Evolutionary conservation across 495 filamentous ascomycete species (phyloP), one percentile per base, ranked within the genome.

Genomic region (Cairneyella variabilis): DNA sequence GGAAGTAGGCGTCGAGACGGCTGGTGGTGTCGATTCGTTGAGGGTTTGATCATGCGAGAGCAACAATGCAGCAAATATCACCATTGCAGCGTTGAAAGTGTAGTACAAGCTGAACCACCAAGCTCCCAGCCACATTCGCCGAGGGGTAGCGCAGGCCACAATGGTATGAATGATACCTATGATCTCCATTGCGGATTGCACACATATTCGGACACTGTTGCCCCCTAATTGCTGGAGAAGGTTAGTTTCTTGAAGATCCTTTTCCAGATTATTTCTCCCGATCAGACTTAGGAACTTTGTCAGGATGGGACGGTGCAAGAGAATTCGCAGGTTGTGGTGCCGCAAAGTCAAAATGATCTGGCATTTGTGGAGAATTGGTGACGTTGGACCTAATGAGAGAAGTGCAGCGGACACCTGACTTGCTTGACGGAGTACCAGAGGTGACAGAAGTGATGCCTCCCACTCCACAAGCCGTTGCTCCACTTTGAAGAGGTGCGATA

Each of bases 81-180:
- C 62, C n/a, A 71, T 51, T 14, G 62, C 64, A 0, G 68, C 59
- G 20, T 71, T n/a, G n/a, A n/a, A n/a, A 18, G 62, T 65, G 37
- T 71, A 71, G 20, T 70, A 70, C 6, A 72, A 50, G 6, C 64
- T 63, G 40, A 59, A 70, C 61, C 62, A 65, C 65, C 68, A 70
- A 21, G 69, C 69, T 1, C 68, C 69, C 1, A 70, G 54, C 28
- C 59, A 52, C 11, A 32, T 56, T 8, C 54, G 52, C 9, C 49
- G 53, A 56, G 51, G 55, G 17, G 42, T 57, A 16, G 53, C 42
- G 8, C 50, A 51, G 3, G 58, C 47, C 3, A 65, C 58, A 7
- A 66, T 41, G 1, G 48, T 41, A 32, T 62, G 48, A 2, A 71
- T 49, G 10, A 64, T 63, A 25, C 54, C 46, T 26, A 70, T 66